Base-by-base conservation (phyloP, 192 early-diverging fungal genomes). In the Coemansia nantahalensis region DNA sequence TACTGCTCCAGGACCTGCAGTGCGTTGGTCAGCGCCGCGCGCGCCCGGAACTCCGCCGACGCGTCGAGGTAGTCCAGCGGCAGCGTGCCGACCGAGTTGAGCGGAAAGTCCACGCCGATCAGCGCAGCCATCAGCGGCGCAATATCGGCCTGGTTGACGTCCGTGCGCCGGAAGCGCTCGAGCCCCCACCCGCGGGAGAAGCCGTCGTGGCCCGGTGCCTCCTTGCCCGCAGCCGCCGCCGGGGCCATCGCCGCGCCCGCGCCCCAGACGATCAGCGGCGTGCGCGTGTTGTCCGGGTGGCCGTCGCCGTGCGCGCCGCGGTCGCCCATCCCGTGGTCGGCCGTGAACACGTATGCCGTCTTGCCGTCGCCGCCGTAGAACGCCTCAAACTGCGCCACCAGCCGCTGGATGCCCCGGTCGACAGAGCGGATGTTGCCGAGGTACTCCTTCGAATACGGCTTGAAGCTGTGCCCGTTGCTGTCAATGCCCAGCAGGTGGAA, bases 261-360 rank as follows among this genome's bases (percentile, higher is more conserved):
- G 30, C 95, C 95, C 93, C 95, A 97, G 15, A 84, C 90, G 57
- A 97, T 85, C 30, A 97, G 74, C 7, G 95, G 95, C 12, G 95
- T 97, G 43, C 87, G 80, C 6, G 95, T 97, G 65, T 93, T 93
- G 60, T 95, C 90, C 7, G 93, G 91, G 65, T 97, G 86, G 32
- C 95, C 95, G 59, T 97, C 94, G 40, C 94, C 94, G 64, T 97
- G 94, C 42, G 68, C 88, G 48, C 93, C 93, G 49, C 87, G 80
- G 58, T 94, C 90, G 62, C 86, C 87, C 95, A 97, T 97, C 28
- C 95, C 95, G 62, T 97, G 95, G 68, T 97, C 95, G 1, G 93
- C 82, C 10, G 93, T 92, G 51, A 97, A 92, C n/a, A 97, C 79
- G 52, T 84, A 95, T 2, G 90, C 83, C 11, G 92, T 97, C 57